Conservation (phyloP, 2,329 filamentous ascomycete genomes). For the Samsoniella hepiali region DNA sequence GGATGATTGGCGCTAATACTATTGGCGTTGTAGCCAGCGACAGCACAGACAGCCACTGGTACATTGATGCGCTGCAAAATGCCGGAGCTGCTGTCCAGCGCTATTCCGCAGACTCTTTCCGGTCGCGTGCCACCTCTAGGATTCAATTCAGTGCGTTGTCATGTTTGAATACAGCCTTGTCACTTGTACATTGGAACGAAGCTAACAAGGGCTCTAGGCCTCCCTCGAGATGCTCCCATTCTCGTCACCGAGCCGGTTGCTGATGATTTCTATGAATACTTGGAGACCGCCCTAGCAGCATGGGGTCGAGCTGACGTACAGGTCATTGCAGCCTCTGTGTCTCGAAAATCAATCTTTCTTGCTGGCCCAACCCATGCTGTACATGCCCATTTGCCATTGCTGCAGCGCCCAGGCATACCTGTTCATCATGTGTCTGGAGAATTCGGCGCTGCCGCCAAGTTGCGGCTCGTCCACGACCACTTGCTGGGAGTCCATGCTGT, state of each 20-base stretch:
- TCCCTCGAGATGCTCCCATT: background rate
- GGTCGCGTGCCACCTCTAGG: background rate
- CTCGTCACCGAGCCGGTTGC: background rate
- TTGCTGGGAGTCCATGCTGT: conserved; percentile 51
- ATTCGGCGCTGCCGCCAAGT: conserved; percentile 28
- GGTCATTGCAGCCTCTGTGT: background rate
- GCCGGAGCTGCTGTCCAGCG: background rate
- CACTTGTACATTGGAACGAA: background rate
- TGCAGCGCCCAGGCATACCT: background rate
- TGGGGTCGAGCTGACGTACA: background rate
- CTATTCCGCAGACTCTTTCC: background rate
- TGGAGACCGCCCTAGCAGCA: background rate
- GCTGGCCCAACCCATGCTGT: background rate
- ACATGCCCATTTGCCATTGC: background rate
- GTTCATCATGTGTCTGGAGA: background rate
- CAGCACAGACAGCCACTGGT: background rate
- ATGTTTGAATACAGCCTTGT: background rate
- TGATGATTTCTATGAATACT: background rate
- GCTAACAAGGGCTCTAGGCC: background rate
- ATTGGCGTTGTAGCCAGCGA: background rate
- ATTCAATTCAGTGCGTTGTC: background rate
- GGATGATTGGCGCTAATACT: background rate
- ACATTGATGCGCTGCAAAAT: background rate
- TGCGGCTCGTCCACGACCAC: conserved; percentile 53
- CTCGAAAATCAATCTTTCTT: background rate